These are phyloP conservation scores for Pythium folliculosum DNA, from an alignment of 352 stramenopile genomes.

Conservation along the genomic window DNA sequence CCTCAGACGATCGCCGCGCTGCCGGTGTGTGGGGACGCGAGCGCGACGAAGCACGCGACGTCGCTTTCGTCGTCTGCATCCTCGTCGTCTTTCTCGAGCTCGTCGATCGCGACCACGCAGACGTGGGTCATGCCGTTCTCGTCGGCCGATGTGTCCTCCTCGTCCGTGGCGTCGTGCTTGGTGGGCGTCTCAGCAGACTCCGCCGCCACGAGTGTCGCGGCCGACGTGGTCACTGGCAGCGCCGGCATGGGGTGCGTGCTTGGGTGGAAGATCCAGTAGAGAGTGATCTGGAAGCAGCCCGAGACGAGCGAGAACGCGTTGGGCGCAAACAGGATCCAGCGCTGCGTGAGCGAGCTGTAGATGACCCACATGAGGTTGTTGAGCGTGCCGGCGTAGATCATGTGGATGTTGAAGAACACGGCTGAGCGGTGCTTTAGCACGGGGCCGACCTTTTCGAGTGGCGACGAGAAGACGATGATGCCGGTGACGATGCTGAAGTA, in stretches of 20 bases:
- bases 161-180: neutral
- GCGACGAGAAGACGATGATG: constrained; percentile 55
- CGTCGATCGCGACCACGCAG: constrained; percentile 1
- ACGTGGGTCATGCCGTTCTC: constrained; percentile 2
- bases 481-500: constrained; percentile 47
- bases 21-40: neutral
- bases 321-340: constrained; percentile 56
- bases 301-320: constrained; percentile 47
- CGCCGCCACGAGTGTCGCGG: neutral
- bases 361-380: constrained; percentile 44
- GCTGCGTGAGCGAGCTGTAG: constrained; percentile 40
- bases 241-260: constrained; percentile 34
- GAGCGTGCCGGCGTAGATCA: constrained; percentile 41
- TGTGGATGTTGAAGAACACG: constrained; percentile 55
- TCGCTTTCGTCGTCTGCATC: neutral
- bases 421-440: constrained; percentile 52
- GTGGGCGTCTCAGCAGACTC: neutral
- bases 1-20: neutral
- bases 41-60: neutral
- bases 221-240: neutral
- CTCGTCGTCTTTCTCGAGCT: neutral
- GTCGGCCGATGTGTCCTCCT: neutral
- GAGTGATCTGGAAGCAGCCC: constrained; percentile 36
- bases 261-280: constrained; percentile 54
- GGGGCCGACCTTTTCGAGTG: constrained; percentile 51